Percentiles rank a stretch among this genome's conserved stretches.
These are phyloP conservation scores for Scheffersomyces parashehatae DNA, from an alignment of 1,139 yeast genomes.

Conservation along the genomic window DNA sequence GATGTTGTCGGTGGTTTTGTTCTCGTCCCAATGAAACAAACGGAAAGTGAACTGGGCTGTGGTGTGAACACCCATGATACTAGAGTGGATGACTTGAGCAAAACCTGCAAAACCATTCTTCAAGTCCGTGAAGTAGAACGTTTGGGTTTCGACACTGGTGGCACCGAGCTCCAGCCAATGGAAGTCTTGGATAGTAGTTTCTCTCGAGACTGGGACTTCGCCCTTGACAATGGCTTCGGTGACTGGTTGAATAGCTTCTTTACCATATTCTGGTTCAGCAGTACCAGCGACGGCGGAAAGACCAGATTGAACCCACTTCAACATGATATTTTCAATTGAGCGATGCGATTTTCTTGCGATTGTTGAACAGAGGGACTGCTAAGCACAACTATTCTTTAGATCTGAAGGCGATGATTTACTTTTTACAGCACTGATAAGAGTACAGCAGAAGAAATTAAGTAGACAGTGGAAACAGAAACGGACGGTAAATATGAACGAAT, in stretches of 20 bases:
- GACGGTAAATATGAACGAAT: too few relatives aligned
- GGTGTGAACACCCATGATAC: slow-evolving; percentile 82
- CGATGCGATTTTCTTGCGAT: neutral
- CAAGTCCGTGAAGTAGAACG: slow-evolving; percentile 77
- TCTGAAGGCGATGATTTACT: too few relatives aligned
- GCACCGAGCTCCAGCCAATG: slow-evolving; percentile 72
- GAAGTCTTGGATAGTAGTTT: slow-evolving; percentile 64
- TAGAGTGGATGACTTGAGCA: slow-evolving; percentile 93
- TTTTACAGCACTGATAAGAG: neutral
- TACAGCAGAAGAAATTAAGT: too few relatives aligned
- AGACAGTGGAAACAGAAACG: too few relatives aligned
- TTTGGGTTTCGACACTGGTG: slow-evolving; percentile 94
- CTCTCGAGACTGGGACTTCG: slow-evolving; percentile 41
- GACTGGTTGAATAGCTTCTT: slow-evolving; percentile 86
- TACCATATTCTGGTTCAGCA: slow-evolving; percentile 96
- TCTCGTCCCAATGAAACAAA: slow-evolving; percentile 57
- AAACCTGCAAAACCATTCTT: slow-evolving; percentile 73
- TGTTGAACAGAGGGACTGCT: too few relatives aligned
- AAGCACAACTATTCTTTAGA: too few relatives aligned
- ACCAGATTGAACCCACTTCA: slow-evolving; percentile 85
- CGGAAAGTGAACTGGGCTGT: slow-evolving; percentile 96
- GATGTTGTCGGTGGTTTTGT: slow-evolving; percentile 39
- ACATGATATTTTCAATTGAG: slow-evolving; percentile 38
- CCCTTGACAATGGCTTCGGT: slow-evolving; percentile 51
- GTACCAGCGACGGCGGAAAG: slow-evolving; percentile 94